Evolutionary conservation across 164 flowering plant species (phyloP).

Genomic region (Liriodendron chinense): DNA sequence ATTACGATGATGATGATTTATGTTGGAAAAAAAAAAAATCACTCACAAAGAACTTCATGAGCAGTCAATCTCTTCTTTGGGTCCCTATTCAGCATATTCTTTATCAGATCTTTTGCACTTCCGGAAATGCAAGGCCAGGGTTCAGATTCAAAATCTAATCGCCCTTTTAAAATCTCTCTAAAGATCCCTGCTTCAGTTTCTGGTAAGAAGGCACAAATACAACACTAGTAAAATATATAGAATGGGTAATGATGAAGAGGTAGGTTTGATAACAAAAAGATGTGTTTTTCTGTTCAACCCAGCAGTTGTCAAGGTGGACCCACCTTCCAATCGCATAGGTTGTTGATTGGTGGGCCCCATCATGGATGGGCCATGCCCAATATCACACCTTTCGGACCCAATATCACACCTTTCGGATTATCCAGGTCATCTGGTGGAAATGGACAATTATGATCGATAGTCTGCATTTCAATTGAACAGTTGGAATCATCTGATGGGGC

Average conservation of each 20-base stretch:
- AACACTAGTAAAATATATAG: not conserved
- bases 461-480: not conserved
- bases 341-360: not conserved
- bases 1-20: too few species aligned
- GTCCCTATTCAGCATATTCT: conserved; percentile 73
- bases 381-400: not conserved
- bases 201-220: conserved; percentile 21
- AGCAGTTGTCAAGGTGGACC: not conserved
- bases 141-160: conserved; percentile 74
- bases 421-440: not conserved
- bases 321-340: not conserved
- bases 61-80: conserved; percentile 71
- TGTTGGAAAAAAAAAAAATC: conserved; percentile 8
- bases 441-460: too few species aligned
- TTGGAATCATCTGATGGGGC: not conserved
- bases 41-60: conserved; percentile 84
- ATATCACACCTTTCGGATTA: not conserved
- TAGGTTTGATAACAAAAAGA: too few species aligned
- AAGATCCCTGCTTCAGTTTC: conserved; percentile 89
- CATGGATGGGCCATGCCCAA: not conserved
- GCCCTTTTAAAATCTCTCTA: conserved; percentile 75
- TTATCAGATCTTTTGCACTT: conserved; percentile 76
- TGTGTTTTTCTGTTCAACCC: not conserved
- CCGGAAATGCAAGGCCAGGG: conserved; percentile 94
- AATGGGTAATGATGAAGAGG: not conserved